Base-by-base conservation (phyloP, 768 basidiomycete species). In the Tubosaeta sp. region DNA sequence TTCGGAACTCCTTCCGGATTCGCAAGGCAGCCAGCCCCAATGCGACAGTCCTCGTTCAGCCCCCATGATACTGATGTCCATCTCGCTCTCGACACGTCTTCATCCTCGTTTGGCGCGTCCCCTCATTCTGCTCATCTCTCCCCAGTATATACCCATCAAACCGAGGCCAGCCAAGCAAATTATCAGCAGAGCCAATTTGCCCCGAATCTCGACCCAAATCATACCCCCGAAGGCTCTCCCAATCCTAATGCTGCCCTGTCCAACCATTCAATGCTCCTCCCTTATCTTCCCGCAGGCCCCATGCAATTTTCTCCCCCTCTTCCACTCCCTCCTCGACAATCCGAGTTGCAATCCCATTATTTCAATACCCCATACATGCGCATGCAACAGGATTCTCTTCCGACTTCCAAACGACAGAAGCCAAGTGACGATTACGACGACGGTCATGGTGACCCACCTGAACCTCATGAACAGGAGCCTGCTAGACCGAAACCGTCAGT, bases 301-400 rank as follows among this genome's bases (percentile, higher is more conserved):
- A 67, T 68, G 68, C 67, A 68, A 18, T 70, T 70, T 34, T 34
- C 67, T 27, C 10, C 56, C 19, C 54, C 68, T 5, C 68, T 63
- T 42, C 60, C 57, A 9, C 68, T 54, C 16, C 67, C 67, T 5
- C 3, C 51, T 27, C 67, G 67, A 21, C 60, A 57, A 31, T 67
- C 69, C 10, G 67, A 68, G 45, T 2, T 69, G 3, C 66, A 63
- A 44, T 44, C 66, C 2, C 64, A 59, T 12, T 64, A 65, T 19
- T 59, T 68, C 27, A 57, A 30, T 9, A n/a, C 44, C 2, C 19
- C 34, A 3, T 41, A 51, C 16, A 10, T 51, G n/a, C 54, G 21
- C 21, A 22, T 41, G 5, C 46, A 46, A 3, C 50, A 44, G 5
- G 55, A 57, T 2, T 16, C 32, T n/a, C 16, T 32, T 21, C 53